A percentile compares a stretch with the other conserved stretches of the same genome.
These are phyloP conservation scores for Thuja plicata DNA, from an alignment of 83 land plant genomes.

Conservation along the genomic window DNA sequence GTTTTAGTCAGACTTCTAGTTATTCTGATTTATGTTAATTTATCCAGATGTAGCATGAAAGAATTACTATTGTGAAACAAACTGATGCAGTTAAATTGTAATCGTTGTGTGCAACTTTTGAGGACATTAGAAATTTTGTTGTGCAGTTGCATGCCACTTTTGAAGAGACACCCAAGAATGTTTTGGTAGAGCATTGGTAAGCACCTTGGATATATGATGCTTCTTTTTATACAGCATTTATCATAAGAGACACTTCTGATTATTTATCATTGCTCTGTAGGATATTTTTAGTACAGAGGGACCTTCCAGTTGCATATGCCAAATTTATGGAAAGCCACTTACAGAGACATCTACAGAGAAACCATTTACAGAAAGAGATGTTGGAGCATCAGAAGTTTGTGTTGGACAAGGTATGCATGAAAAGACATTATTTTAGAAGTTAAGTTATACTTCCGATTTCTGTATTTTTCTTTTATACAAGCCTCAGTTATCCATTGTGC, in stretches of 20 bases:
- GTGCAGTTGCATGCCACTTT: conserved; percentile 38
- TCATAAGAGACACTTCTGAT: not conserved
- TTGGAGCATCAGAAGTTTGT: not conserved
- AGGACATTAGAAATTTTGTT: conserved; percentile 30
- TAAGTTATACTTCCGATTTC: not conserved
- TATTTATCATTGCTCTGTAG: not conserved
- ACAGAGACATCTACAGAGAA: not conserved
- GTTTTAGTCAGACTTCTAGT: not conserved
- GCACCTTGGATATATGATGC: not conserved
- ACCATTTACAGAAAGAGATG: not conserved
- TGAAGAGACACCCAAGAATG: conserved; percentile 39
- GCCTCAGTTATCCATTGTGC: not conserved
- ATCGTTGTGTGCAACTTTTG: conserved; percentile 39
- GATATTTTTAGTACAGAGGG: not conserved
- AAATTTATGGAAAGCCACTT: not conserved
- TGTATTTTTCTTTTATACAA: not conserved
- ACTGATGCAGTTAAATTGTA: conserved; percentile 42
- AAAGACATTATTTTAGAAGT: not conserved
- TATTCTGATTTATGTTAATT: conserved; percentile 27
- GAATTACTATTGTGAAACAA: conserved; percentile 41
- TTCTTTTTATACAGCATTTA: not conserved
- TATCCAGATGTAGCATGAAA: conserved; percentile 37
- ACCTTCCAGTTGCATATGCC: not conserved
- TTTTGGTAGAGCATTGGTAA: conserved; percentile 47
- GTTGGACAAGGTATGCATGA: not conserved